These are phyloP conservation scores for Lactuca sativa DNA, from an alignment of 129 eudicot genomes.

Conservation along the genomic window DNA sequence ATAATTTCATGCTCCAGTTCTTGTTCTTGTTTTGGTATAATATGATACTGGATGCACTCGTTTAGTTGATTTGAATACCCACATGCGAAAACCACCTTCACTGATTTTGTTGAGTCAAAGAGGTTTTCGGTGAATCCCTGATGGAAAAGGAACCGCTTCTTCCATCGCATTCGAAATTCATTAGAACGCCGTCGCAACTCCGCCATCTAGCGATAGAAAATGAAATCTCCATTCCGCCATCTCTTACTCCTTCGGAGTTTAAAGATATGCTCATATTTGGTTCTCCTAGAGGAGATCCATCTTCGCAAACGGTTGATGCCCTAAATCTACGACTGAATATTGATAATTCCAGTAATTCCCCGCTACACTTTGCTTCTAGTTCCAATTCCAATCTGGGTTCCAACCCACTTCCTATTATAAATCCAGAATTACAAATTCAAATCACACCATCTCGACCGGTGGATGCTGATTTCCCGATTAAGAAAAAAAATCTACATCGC, in stretches of 20 bases:
- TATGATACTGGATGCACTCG: background rate
- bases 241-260: slow-evolving; percentile 57
- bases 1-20: background rate
- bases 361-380: slow-evolving; percentile 12
- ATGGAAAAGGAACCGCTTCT: slow-evolving; percentile 72
- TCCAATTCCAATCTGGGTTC: slow-evolving; percentile 3
- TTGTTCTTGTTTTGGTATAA: slow-evolving; percentile 1
- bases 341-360: slow-evolving; percentile 27
- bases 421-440: slow-evolving; percentile 23
- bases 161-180: slow-evolving; percentile 25
- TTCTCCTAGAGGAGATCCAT: slow-evolving; percentile 40
- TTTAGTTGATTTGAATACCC: background rate
- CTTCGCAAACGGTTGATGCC: slow-evolving; percentile 47
- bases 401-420: slow-evolving; percentile 2
- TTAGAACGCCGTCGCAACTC: slow-evolving; percentile 37
- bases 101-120: background rate
- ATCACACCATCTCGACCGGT: slow-evolving; percentile 11
- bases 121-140: slow-evolving; percentile 23
- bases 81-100: background rate
- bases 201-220: slow-evolving; percentile 48
- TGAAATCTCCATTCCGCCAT: slow-evolving; percentile 41
- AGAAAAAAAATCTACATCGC: slow-evolving; percentile 38
- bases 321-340: slow-evolving; percentile 32
- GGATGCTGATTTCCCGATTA: slow-evolving; percentile 14
- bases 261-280: slow-evolving; percentile 82